A percentile compares a stretch with the other conserved stretches of the same genome.
phyloP scores from a whole-genome alignment of 768 basidiomycete species.

The Rhizopogon vesiculosus region DNA sequence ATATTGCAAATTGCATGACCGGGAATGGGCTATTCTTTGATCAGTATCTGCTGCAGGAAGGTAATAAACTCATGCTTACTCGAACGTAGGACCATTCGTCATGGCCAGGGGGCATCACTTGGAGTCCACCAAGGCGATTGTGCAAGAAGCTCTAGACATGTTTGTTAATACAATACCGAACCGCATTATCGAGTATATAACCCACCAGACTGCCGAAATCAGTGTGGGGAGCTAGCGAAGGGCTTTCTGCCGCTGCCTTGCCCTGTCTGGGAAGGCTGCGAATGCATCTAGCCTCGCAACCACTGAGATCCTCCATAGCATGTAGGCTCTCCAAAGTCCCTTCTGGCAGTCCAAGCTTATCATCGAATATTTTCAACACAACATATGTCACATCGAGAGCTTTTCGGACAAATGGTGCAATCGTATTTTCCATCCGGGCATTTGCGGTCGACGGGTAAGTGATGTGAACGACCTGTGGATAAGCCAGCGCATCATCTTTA shows the following conservation, averaged over 20 bases:
- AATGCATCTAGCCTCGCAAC: slow-evolving; percentile 54
- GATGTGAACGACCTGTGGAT: slow-evolving; percentile 47
- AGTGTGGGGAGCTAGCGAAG: slow-evolving; percentile 62
- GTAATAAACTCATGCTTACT: slow-evolving; percentile 25
- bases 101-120: slow-evolving; percentile 58
- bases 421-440: slow-evolving; percentile 41
- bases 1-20: slow-evolving; percentile 58
- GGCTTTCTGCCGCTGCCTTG: slow-evolving; percentile 24
- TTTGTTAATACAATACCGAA: neutral
- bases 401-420: slow-evolving; percentile 54
- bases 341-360: slow-evolving; percentile 45
- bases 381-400: slow-evolving; percentile 52
- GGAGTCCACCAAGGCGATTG: slow-evolving; percentile 65
- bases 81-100: slow-evolving; percentile 67
- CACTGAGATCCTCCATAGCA: slow-evolving; percentile 40
- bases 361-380: slow-evolving; percentile 53
- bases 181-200: neutral
- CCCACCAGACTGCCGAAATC: slow-evolving; percentile 71
- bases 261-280: slow-evolving; percentile 38
- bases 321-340: slow-evolving; percentile 45
- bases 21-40: slow-evolving; percentile 37
- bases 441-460: slow-evolving; percentile 53
- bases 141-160: slow-evolving; percentile 56
- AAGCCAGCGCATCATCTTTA: slow-evolving; percentile 65
- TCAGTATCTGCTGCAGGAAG: neutral